Conservation (phyloP, 2,329 filamentous ascomycete genomes). For the Dothidotthia symphoricarpi region DNA sequence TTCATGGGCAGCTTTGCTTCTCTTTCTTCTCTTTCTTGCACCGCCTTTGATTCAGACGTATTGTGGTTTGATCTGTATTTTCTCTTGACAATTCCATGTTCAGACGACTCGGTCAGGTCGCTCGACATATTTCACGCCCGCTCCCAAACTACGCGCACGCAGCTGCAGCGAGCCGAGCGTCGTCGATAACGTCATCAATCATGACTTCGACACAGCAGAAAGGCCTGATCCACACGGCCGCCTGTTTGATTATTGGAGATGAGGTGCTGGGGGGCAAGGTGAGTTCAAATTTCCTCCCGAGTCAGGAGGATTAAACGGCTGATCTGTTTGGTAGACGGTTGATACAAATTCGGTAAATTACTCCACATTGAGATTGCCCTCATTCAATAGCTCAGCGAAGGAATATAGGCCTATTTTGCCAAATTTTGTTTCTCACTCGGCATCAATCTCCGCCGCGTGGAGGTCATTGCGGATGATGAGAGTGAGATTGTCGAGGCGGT, state of each 20-base stretch:
- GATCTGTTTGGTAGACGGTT: constrained; percentile 51
- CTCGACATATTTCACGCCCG: constrained; percentile 67
- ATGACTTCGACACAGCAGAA: constrained; percentile 56
- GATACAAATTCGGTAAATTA: constrained; percentile 59
- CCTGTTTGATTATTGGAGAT: constrained; percentile 93
- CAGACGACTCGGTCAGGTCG: constrained; percentile 69
- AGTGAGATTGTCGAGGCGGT: constrained; percentile 85
- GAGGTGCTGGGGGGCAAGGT: constrained; percentile 95
- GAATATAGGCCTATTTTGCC: constrained; percentile 54
- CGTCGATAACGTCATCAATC: constrained; percentile 41
- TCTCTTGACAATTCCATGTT: constrained; percentile 63
- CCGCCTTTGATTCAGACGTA: too few relatives aligned
- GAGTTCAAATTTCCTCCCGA: constrained; percentile 18
- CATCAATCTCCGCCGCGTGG: constrained; percentile 75
- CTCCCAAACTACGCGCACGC: constrained; percentile 57
- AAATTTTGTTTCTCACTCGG: constrained; percentile 66
- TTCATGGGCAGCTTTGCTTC: too few relatives aligned
- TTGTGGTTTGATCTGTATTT: too few relatives aligned
- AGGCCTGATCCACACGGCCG: constrained; percentile 80
- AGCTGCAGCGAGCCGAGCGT: constrained; percentile 38
- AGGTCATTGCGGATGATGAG: constrained; percentile 93
- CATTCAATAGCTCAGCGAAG: not conserved
- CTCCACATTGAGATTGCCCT: not conserved
- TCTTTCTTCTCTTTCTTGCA: constrained; percentile 10
- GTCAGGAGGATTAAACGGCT: constrained; percentile 11